Percentiles rank a stretch among this genome's conserved stretches.
These are phyloP conservation scores for Massospora cicadina DNA, from an alignment of 371 early-diverging fungal genomes.

Conservation along the genomic window DNA sequence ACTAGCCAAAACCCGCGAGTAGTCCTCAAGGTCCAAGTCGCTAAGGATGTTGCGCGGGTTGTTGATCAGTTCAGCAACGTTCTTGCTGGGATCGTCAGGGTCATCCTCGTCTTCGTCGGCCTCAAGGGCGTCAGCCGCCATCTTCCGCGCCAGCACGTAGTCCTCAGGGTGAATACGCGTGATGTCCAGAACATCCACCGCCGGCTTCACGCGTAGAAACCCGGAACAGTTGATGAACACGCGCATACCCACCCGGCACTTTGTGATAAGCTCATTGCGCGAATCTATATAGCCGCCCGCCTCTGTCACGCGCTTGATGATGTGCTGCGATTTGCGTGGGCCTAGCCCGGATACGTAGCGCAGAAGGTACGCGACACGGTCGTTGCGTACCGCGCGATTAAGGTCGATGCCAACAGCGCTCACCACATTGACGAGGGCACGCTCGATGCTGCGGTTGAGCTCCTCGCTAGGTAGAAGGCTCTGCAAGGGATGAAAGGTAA, in stretches of 20 bases:
- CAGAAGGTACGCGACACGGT: constrained; percentile 49
- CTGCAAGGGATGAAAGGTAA: constrained; percentile 62
- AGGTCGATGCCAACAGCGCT: constrained; percentile 78
- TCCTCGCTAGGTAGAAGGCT: constrained; percentile 41
- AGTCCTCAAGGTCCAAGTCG: constrained; percentile 75
- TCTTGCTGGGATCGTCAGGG: constrained; percentile 30
- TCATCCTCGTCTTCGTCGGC: constrained; percentile 57
- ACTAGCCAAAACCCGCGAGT: constrained; percentile 62
- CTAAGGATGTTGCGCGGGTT: constrained; percentile 61
- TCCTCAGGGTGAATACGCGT: constrained; percentile 93
- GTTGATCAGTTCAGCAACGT: constrained; percentile 63
- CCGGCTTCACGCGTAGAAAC: constrained; percentile 60
- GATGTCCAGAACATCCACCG: constrained; percentile 67
- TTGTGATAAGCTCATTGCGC: constrained; percentile 52
- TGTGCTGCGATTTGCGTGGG: constrained; percentile 71
- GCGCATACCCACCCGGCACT: constrained; percentile 40
- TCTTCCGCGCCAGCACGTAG: constrained; percentile 87
- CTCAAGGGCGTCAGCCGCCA: constrained; percentile 93
- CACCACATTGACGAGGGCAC: constrained; percentile 75
- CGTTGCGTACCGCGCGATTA: constrained; percentile 46
- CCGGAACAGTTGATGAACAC: constrained; percentile 88
- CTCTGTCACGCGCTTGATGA: constrained; percentile 28
- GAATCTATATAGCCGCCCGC: constrained; percentile 12
- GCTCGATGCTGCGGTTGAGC: constrained; percentile 39
- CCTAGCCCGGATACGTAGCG: constrained; percentile 90